Evolutionary conservation across 1,139 yeast genomes (phyloP), one percentile per base, ranked within the genome.

Genomic region (Wickerhamiella infanticola): DNA sequence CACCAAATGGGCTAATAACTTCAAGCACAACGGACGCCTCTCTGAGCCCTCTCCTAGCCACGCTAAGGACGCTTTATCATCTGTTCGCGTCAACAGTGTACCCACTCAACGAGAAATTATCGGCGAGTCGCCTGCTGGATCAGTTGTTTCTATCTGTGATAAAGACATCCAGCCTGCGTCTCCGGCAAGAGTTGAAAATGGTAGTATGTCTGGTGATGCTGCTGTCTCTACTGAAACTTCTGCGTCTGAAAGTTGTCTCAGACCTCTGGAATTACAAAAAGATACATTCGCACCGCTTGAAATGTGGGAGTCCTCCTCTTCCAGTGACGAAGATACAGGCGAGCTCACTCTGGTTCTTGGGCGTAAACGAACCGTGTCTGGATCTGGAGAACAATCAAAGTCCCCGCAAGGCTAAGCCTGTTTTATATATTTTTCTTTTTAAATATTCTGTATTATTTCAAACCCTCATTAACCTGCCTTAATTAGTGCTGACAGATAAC

Each of bases 281-380:
- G 41, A 39, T 11, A 39, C 41, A 8, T 39, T 39, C 4, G 35
- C 27, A 31, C 41, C 41, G 11, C 36, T 39, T 13, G 37, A 35
- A 6, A 7, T 35, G 7, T 35, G 37, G 37, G 24, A 35, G 7
- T n/a, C 13, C 13, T n/a, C 37, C 8, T 35, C 37, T 9, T 11
- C 37, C 27, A 40, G 42, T 31, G 55, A 52, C 24, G 65, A 64
- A 46, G 63, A 57, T 36, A 73, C 65, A 42, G 78, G 74, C 1
- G 73, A 75, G 53, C 60, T 76, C 50, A 75, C 79, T 0, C 63
- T 76, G 35, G 76, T 74, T 9, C 72, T 75, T 51, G 65, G 73
- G 62, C 47, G 65, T 5, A 50, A 53, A 26, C 50, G 59, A 1
- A 23, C 51, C 7, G 33, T 29, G 33, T 29, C 33, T 7, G 33